These are phyloP conservation scores for Aspergillus baeticus DNA, from an alignment of 495 filamentous ascomycete genomes.

Conservation along the genomic window DNA sequence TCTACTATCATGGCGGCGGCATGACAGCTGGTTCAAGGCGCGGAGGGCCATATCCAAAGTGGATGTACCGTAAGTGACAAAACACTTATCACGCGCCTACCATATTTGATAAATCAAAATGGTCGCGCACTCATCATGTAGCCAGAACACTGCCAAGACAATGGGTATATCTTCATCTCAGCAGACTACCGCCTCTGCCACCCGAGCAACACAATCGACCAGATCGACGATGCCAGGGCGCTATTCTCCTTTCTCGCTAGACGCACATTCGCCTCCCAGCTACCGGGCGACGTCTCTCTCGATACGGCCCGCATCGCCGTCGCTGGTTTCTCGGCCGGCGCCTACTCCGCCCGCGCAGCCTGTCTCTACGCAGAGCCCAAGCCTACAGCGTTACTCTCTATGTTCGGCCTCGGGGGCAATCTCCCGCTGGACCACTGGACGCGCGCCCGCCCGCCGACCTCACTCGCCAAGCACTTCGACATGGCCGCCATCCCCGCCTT, in stretches of 20 bases:
- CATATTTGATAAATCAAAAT: too few relatives aligned
- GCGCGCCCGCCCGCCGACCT: too few relatives aligned
- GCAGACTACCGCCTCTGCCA: conserved; percentile 32
- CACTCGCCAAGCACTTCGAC: too few relatives aligned
- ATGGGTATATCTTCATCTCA: conserved; percentile 27
- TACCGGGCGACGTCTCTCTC: conserved; percentile 17
- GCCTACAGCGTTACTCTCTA: conserved; percentile 30
- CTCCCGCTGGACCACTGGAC: too few relatives aligned
- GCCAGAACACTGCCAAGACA: conserved; percentile 25
- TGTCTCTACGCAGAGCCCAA: conserved; percentile 33
- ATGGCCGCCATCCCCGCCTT: too few relatives aligned
- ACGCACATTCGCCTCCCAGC: conserved; percentile 6
- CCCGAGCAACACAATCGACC: conserved; percentile 25
- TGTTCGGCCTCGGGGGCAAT: too few relatives aligned
- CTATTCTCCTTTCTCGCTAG: conserved; percentile 24
- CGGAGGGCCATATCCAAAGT: conserved; percentile 9
- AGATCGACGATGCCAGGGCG: conserved; percentile 26
- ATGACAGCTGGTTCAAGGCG: conserved; percentile 36
- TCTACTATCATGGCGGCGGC: conserved; percentile 40
- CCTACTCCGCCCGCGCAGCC: conserved; percentile 35
- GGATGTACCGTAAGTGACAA: too few relatives aligned
- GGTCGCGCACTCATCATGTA: too few relatives aligned
- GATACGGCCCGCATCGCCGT: conserved; percentile 31
- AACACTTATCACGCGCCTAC: too few relatives aligned
- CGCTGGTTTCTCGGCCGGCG: conserved; percentile 37